phyloP scores from a whole-genome alignment of 2,329 filamentous ascomycete species.

The Pestalotiopsis fici region DNA sequence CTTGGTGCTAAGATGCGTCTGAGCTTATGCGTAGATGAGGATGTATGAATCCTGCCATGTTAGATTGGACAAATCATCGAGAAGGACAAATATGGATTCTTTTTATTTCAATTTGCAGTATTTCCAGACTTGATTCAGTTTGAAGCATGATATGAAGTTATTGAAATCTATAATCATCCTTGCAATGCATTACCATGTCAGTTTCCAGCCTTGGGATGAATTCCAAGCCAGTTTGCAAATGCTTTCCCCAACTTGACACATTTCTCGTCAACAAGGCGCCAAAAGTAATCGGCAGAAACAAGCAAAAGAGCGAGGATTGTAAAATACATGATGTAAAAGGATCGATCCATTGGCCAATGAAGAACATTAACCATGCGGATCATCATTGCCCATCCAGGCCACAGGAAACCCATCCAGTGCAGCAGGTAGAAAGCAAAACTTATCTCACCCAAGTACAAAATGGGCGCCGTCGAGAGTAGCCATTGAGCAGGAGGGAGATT shows the following conservation, averaged over 20 bases:
- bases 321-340: background rate
- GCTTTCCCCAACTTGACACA: background rate
- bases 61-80: too few relatives aligned
- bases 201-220: background rate
- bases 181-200: too few relatives aligned
- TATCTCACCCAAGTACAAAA: slow-evolving; percentile 1
- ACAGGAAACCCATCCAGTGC: slow-evolving; percentile 1
- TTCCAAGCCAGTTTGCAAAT: background rate
- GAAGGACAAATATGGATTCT: too few relatives aligned
- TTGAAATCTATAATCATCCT: too few relatives aligned
- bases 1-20: too few relatives aligned
- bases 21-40: too few relatives aligned
- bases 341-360: background rate
- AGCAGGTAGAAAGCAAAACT: slow-evolving; percentile 8
- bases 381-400: background rate
- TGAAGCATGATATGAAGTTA: too few relatives aligned
- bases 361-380: background rate
- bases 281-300: background rate
- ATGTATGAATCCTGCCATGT: too few relatives aligned
- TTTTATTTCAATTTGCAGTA: too few relatives aligned
- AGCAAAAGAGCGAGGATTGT: background rate
- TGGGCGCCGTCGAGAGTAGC: background rate
- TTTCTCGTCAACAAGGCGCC: slow-evolving; percentile 1
- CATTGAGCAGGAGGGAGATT: background rate
- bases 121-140: too few relatives aligned